Percentiles rank a stretch among this genome's conserved stretches.
phyloP scores from a whole-genome alignment of 2,329 filamentous ascomycete genomes.

The Fusarium domesticum region DNA sequence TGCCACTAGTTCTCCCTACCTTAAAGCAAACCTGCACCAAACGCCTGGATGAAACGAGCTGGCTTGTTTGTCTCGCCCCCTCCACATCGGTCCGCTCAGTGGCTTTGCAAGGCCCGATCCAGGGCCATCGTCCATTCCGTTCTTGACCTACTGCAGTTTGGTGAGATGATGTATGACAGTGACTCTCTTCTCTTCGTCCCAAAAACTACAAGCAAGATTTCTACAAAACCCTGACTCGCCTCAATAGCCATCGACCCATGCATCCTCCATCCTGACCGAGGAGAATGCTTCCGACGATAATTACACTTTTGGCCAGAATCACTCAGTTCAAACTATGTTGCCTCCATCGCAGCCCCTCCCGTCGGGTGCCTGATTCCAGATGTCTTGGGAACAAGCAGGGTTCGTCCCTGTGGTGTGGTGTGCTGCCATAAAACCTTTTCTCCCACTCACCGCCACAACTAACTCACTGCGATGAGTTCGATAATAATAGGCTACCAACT shows the following conservation, averaged over 20 bases:
- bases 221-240: too few species aligned
- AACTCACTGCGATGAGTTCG: too few species aligned
- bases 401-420: not conserved
- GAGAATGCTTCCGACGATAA: not conserved
- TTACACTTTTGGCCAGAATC: constrained; percentile 2
- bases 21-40: not conserved
- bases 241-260: too few species aligned
- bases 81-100: constrained; percentile 16
- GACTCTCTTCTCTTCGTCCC: too few species aligned
- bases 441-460: constrained; percentile 9
- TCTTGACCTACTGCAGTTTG: not conserved
- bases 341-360: constrained; percentile 21
- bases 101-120: not conserved
- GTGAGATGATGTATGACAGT: not conserved
- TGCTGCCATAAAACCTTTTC: not conserved
- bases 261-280: not conserved
- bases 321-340: too few species aligned
- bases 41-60: constrained; percentile 10
- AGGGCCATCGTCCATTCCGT: not conserved
- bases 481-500: too few species aligned
- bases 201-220: too few species aligned
- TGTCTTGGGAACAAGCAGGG: not conserved
- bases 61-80: not conserved
- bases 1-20: not conserved
- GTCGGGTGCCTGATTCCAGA: constrained; percentile 5